Conservation (phyloP, 768 basidiomycete genomes). For the Glaciozyma martinii region DNA sequence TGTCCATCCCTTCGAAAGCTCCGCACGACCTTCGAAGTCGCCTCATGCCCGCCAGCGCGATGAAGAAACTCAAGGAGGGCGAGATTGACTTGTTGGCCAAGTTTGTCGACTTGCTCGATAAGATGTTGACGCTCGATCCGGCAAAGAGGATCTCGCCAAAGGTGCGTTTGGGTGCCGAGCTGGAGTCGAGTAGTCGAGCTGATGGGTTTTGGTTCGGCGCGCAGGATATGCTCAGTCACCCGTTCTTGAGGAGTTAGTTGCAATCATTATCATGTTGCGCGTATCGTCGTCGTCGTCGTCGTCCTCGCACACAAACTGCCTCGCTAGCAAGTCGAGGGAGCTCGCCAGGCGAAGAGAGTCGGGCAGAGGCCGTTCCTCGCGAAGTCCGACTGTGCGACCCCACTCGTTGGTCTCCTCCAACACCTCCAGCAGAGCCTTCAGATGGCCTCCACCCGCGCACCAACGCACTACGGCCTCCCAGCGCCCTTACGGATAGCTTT, state of each 20-base stretch:
- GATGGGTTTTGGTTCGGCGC: too few species aligned
- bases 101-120: constrained; percentile 86
- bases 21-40: constrained; percentile 69
- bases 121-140: constrained; percentile 79
- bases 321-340: too few species aligned
- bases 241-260: constrained; percentile 16
- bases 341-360: too few species aligned
- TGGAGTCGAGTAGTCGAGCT: not conserved
- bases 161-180: constrained; percentile 37
- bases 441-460: too few species aligned
- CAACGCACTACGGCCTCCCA: not conserved
- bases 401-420: too few species aligned
- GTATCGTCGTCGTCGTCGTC: too few species aligned
- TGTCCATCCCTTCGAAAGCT: constrained; percentile 68
- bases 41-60: constrained; percentile 66
- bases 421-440: too few species aligned
- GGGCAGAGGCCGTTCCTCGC: too few species aligned
- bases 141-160: constrained; percentile 75
- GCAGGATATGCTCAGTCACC: constrained; percentile 28
- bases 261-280: too few species aligned
- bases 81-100: constrained; percentile 67
- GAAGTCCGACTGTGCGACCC: too few species aligned
- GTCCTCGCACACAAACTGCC: too few species aligned
- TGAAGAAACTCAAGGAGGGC: constrained; percentile 70
- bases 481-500: constrained; percentile 54